phyloP scores from a whole-genome alignment of 495 filamentous ascomycete species.

The Penicillium samsonianum region DNA sequence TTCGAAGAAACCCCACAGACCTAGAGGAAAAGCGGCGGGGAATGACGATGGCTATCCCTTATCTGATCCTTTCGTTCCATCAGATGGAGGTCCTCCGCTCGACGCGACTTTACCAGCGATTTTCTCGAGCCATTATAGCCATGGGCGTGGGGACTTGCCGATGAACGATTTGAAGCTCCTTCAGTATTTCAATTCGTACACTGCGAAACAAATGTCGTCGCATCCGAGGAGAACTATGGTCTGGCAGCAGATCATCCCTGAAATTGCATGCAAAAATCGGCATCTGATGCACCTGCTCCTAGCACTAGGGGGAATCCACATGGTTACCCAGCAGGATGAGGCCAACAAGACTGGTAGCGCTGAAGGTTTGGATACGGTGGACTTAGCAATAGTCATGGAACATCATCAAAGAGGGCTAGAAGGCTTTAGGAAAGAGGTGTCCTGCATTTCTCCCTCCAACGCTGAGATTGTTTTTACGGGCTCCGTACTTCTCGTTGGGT shows the following conservation, averaged over 20 bases:
- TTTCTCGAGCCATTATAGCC: neutral
- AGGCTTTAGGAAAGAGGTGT: constrained; percentile 12
- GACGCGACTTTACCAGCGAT: neutral
- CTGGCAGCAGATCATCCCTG: constrained; percentile 15
- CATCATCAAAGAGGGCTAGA: constrained; percentile 22
- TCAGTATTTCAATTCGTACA: constrained; percentile 15
- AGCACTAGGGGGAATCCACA: constrained; percentile 16
- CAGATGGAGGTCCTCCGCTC: neutral
- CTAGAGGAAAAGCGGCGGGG: constrained; percentile 2
- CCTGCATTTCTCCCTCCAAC: neutral
- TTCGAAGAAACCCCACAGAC: neutral
- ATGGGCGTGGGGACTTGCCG: neutral
- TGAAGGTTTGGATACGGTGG: constrained; percentile 7
- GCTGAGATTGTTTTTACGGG: constrained; percentile 8
- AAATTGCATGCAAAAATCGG: constrained; percentile 4
- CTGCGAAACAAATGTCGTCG: constrained; percentile 12
- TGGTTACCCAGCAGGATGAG: constrained; percentile 7
- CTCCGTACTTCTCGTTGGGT: constrained; percentile 5
- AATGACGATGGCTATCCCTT: neutral
- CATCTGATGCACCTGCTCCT: constrained; percentile 24
- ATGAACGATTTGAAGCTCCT: constrained; percentile 17
- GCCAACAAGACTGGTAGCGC: neutral
- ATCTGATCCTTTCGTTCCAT: neutral
- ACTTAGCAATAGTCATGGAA: constrained; percentile 11
- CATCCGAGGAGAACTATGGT: constrained; percentile 3